A percentile compares a stretch with the other conserved stretches of the same genome.
Conservation (phyloP, 257 asterid species). For the Solanum etuberosum region DNA sequence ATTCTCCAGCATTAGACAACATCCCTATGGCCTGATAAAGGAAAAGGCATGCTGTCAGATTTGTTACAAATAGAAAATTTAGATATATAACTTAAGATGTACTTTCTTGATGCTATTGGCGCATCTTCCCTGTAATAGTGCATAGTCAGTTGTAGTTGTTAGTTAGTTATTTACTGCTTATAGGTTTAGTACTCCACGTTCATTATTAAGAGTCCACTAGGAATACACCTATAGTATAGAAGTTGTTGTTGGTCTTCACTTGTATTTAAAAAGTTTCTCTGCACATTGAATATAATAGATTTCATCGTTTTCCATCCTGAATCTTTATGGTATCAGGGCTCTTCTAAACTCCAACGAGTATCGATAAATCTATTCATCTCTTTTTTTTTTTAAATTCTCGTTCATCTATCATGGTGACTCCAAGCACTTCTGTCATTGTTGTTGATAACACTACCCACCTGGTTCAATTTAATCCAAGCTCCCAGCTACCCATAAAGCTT, state of each 20-base stretch:
- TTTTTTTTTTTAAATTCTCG: no score
- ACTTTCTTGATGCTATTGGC: not conserved
- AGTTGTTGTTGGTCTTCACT: no score
- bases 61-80: not conserved
- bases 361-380: not conserved
- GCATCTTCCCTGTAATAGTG: no score
- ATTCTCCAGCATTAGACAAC: slow-evolving; percentile 41
- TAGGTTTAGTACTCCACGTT: no score
- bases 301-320: not conserved
- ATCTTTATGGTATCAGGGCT: not conserved
- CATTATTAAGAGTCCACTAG: no score
- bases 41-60: not conserved
- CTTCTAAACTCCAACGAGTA: not conserved
- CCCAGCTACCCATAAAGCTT: not conserved
- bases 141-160: no score
- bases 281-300: no score
- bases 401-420: not conserved
- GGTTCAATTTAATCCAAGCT: not conserved
- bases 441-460: not conserved
- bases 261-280: no score
- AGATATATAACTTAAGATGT: not conserved
- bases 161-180: no score
- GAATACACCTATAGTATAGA: no score
- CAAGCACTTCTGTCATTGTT: not conserved
- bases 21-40: slow-evolving; percentile 61